A percentile compares a stretch with the other conserved stretches of the same genome.
These are phyloP conservation scores for Ormosia emarginata DNA, from an alignment of 306 rosid genomes.

Conservation along the genomic window DNA sequence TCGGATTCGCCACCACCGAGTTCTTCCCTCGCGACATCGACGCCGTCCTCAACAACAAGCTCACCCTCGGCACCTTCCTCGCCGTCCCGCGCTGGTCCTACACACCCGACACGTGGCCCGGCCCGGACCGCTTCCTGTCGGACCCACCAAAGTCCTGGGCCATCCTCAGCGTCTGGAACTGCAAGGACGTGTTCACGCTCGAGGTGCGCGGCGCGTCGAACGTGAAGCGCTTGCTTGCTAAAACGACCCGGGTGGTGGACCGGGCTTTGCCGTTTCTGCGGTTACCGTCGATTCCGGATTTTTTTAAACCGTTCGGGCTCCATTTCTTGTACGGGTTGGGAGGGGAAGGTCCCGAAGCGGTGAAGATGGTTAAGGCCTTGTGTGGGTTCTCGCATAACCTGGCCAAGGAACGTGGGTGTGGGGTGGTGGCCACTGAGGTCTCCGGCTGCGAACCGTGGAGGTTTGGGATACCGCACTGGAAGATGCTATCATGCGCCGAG, in stretches of 20 bases:
- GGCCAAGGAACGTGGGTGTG: conserved; percentile 69
- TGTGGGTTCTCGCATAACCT: conserved; percentile 74
- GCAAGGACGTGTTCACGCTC: conserved; percentile 69
- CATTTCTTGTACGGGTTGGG: conserved; percentile 82
- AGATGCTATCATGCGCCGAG: conserved; percentile 66
- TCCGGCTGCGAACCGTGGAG: conserved; percentile 57
- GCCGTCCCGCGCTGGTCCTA: conserved; percentile 65
- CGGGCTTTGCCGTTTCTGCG: conserved; percentile 71
- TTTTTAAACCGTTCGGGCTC: conserved; percentile 76
- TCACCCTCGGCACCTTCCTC: conserved; percentile 75
- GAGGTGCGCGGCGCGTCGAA: conserved; percentile 77
- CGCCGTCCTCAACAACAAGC: conserved; percentile 60
- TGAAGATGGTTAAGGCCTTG: conserved; percentile 51
- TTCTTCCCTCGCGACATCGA: conserved; percentile 95
- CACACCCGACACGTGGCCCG: conserved; percentile 45
- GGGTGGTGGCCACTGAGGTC: conserved; percentile 82
- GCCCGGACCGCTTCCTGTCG: conserved; percentile 49
- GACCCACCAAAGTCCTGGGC: conserved; percentile 90
- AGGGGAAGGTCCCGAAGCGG: conserved; percentile 71
- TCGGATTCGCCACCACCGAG: conserved; percentile 73
- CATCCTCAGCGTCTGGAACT: conserved; percentile 81
- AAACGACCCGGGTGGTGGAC: conserved; percentile 66
- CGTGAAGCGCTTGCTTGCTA: conserved; percentile 45
- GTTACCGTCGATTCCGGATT: conserved; percentile 74
- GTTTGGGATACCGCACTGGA: conserved; percentile 86